Percentiles rank a stretch among this genome's conserved stretches.
These are phyloP conservation scores for Thelonectria rubi DNA, from an alignment of 2,329 filamentous ascomycete species.

Conservation along the genomic window DNA sequence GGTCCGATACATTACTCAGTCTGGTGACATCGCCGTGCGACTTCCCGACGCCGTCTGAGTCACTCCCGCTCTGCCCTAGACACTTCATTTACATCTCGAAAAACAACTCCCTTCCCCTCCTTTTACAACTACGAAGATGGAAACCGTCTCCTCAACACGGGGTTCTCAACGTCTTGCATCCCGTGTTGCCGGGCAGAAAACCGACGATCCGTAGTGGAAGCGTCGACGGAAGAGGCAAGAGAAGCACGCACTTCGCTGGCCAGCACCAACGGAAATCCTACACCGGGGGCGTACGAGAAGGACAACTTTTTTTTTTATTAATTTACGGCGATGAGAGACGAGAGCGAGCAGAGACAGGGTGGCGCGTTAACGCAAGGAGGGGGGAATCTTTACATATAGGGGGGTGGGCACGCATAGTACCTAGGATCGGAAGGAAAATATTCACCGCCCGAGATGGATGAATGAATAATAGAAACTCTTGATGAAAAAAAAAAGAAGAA, in stretches of 20 bases:
- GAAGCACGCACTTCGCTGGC: slow-evolving; percentile 7
- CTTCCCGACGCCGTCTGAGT: slow-evolving; percentile 85
- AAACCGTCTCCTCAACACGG: slow-evolving; percentile 6
- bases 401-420: slow-evolving; percentile 13
- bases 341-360: slow-evolving; percentile 21
- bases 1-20: slow-evolving; percentile 99
- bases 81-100: slow-evolving; percentile 8
- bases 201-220: slow-evolving; percentile 3
- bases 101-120: background rate
- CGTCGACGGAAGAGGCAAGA: slow-evolving; percentile 1
- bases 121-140: slow-evolving; percentile 22
- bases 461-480: slow-evolving; percentile 41
- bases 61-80: background rate
- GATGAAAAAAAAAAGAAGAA: background rate
- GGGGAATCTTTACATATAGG: slow-evolving; percentile 31
- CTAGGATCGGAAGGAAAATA: slow-evolving; percentile 30
- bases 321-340: slow-evolving; percentile 3
- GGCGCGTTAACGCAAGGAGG: slow-evolving; percentile 24
- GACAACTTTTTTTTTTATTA: slow-evolving; percentile 8
- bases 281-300: slow-evolving; percentile 18
- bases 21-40: slow-evolving; percentile 93
- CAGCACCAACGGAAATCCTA: slow-evolving; percentile 1
- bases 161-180: background rate
- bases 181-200: background rate
- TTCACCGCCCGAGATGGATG: slow-evolving; percentile 31